Base-by-base conservation (phyloP, 2,329 filamentous ascomycete species). In the Alternaria solani region DNA sequence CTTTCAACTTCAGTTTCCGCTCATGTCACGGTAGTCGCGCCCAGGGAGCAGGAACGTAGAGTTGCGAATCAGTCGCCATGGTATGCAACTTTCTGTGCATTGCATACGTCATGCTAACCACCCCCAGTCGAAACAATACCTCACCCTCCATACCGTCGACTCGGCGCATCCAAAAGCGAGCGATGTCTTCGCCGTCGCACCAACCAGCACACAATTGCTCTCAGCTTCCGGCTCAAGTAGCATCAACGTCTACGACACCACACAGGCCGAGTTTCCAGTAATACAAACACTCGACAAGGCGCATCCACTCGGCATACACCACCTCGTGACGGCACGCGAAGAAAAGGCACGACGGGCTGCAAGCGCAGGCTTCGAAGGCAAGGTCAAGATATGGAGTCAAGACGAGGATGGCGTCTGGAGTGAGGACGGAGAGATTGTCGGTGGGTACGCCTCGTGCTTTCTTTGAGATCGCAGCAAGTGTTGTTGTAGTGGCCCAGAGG, bases 101-200 rank as follows among this genome's bases (percentile, higher is more conserved):
- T 59, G 20, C 1, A 43, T 32, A 18, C 28, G 11, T 34, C 30
- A 38, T 47, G 25, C 62, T 71, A 59, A 75, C 49, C 34, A 5
- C 23, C 41, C 39, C 48, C 59, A 97, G 95, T 99, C 95, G 57
- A 98, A 98, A 83, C 95, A 98, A 89, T 99, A 97, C 79, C 87
- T 99, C 64, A 96, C 94, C 73, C 91, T 91, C 68, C 92, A 97
- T 79, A 94, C 93, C 43, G 88, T 97, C 78, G 91, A 96, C 77
- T 87, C 93, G 83, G 93, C 92, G 64, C 93, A 97, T 80, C 84
- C 88, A 68, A 69, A 70, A 34, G 68, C 70, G 8, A 90, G 90
- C 65, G 92, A 96, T 76, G 91, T 97, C 66, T 97, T 94, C 80
- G 89, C 91, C 43, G 81, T 97, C 61, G 92, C 93, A 5, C 86